Evolutionary conservation across 805 yeast species (phyloP).

Genomic region (Saccharomyces cerevisiae): DNA sequence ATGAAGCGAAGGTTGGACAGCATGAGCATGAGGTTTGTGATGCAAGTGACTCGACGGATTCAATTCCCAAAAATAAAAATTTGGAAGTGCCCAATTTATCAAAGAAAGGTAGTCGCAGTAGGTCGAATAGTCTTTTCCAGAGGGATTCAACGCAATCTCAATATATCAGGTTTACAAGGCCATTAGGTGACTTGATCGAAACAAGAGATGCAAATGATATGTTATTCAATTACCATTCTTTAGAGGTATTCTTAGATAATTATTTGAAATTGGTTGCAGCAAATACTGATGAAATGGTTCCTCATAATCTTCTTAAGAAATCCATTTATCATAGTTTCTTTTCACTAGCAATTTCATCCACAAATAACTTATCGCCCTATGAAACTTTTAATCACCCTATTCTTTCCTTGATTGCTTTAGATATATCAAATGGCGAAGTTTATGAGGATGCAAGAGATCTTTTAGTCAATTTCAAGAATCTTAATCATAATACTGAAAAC

Average conservation of each 20-base stretch:
- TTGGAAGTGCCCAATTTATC: not conserved
- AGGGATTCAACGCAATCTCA: conserved; percentile 28
- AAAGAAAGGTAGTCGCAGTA: conserved; percentile 13
- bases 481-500: conserved; percentile 39
- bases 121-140: conserved; percentile 28
- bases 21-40: not conserved
- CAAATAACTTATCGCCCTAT: conserved; percentile 58
- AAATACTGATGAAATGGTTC: conserved; percentile 23
- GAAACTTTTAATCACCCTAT: conserved; percentile 87
- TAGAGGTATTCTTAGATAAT: conserved; percentile 31
- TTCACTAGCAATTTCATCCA: conserved; percentile 46
- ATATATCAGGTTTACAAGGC: conserved; percentile 45
- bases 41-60: not conserved
- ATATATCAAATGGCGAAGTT: conserved; percentile 28
- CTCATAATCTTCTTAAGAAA: conserved; percentile 30
- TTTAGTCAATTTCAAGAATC: conserved; percentile 44
- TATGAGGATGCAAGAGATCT: conserved; percentile 50
- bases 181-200: conserved; percentile 30
- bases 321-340: conserved; percentile 51
- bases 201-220: conserved; percentile 24
- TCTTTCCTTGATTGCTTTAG: conserved; percentile 59
- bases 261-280: conserved; percentile 27
- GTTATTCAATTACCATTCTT: conserved; percentile 30
- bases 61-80: not conserved
- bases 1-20: conserved; percentile 8